These are phyloP conservation scores for Lunularia cruciata DNA, from an alignment of 225 moss, liverwort and hornwort genomes.

Conservation along the genomic window DNA sequence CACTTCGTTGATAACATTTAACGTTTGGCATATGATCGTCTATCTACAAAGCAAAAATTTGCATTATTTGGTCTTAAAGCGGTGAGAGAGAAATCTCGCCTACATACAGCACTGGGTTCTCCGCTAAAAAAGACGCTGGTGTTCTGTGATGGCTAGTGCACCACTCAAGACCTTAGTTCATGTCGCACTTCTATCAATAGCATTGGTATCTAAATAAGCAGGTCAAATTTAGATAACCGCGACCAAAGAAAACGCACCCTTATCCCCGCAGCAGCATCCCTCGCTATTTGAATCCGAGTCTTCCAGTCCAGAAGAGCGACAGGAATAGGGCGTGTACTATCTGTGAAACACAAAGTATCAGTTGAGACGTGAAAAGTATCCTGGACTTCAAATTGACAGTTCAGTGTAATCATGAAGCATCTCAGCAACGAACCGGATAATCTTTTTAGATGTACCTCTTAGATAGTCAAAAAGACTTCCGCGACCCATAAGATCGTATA, in stretches of 20 bases:
- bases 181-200: too few relatives aligned
- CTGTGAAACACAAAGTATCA: not conserved
- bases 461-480: conserved; percentile 39
- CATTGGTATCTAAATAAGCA: not conserved
- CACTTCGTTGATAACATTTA: too few relatives aligned
- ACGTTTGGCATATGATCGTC: too few relatives aligned
- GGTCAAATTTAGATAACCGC: not conserved
- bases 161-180: too few relatives aligned
- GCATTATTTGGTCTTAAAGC: too few relatives aligned
- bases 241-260: conserved; percentile 13
- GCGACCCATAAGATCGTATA: conserved; percentile 33
- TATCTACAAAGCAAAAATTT: too few relatives aligned
- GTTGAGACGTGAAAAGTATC: too few relatives aligned
- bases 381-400: not conserved
- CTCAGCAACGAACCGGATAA: not conserved
- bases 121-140: too few relatives aligned
- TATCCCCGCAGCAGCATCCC: conserved; percentile 34
- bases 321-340: conserved; percentile 16
- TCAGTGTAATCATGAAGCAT: not conserved
- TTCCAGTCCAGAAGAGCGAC: conserved; percentile 33
- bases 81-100: too few relatives aligned
- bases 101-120: too few relatives aligned
- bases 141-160: too few relatives aligned
- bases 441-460: too few relatives aligned
- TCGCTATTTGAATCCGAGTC: conserved; percentile 30